phyloP scores from a whole-genome alignment of 192 early-diverging fungal species.

The Podila epicladia region DNA sequence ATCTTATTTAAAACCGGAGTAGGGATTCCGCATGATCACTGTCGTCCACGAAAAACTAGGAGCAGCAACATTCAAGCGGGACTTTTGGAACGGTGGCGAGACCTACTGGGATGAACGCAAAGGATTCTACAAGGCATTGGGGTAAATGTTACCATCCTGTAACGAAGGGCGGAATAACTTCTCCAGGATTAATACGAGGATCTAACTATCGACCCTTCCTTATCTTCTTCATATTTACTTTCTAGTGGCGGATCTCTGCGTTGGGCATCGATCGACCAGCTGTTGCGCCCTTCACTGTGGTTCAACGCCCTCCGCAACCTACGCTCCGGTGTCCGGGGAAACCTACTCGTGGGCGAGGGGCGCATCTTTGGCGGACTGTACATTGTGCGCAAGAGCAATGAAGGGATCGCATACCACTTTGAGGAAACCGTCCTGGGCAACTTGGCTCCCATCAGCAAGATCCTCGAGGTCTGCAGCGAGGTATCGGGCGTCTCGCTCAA shows the following conservation, averaged over 20 bases:
- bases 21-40: slow-evolving; percentile 46
- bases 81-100: slow-evolving; percentile 52
- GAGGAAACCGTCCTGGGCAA: slow-evolving; percentile 52
- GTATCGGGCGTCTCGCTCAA: slow-evolving; percentile 24
- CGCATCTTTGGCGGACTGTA: slow-evolving; percentile 53
- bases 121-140: slow-evolving; percentile 50
- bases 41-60: slow-evolving; percentile 55
- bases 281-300: slow-evolving; percentile 37
- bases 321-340: slow-evolving; percentile 45
- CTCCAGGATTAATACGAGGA: too few relatives aligned
- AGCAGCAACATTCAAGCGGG: slow-evolving; percentile 44
- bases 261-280: slow-evolving; percentile 31
- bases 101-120: slow-evolving; percentile 52
- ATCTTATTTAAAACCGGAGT: neutral
- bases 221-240: neutral
- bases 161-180: too few relatives aligned
- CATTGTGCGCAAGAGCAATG: slow-evolving; percentile 44
- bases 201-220: neutral
- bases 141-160: slow-evolving; percentile 1
- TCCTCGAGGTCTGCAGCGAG: slow-evolving; percentile 54
- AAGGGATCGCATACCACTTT: slow-evolving; percentile 51
- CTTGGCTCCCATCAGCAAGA: slow-evolving; percentile 50
- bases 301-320: slow-evolving; percentile 34
- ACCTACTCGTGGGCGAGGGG: slow-evolving; percentile 55
- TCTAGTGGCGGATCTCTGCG: slow-evolving; percentile 36